A percentile compares a stretch with the other conserved stretches of the same genome.
Conservation (phyloP, 2,329 filamentous ascomycete genomes). For the Colletotrichum tamarilloi region DNA sequence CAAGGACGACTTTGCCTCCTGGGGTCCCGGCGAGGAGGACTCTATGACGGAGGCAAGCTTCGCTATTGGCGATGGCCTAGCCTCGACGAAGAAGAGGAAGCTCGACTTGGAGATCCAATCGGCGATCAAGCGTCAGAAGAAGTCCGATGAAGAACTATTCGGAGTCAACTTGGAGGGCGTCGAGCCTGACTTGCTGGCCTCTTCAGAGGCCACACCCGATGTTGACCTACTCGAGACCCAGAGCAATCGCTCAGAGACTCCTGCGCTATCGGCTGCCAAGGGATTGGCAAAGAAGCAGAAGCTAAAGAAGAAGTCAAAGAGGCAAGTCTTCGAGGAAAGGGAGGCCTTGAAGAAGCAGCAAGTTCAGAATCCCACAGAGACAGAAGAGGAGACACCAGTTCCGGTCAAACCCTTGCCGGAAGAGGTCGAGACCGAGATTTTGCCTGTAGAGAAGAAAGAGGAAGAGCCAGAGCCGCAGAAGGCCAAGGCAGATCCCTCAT, state of each 20-base stretch:
- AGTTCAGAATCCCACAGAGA: conserved; percentile 52
- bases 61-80: conserved; percentile 66
- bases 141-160: conserved; percentile 82
- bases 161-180: conserved; percentile 68
- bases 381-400: conserved; percentile 38
- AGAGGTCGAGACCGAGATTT: conserved; percentile 44
- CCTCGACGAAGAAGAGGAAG: conserved; percentile 75
- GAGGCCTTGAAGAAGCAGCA: conserved; percentile 69
- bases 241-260: conserved; percentile 59
- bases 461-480: conserved; percentile 44
- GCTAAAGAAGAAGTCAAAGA: conserved; percentile 81
- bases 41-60: conserved; percentile 80
- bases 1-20: conserved; percentile 60
- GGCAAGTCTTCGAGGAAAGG: conserved; percentile 77
- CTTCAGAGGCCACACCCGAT: conserved; percentile 63
- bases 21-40: conserved; percentile 68
- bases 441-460: conserved; percentile 45
- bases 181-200: conserved; percentile 60
- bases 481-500: conserved; percentile 52
- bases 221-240: conserved; percentile 58
- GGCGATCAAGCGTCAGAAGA: conserved; percentile 83
- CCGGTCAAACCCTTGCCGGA: conserved; percentile 43
- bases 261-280: conserved; percentile 54
- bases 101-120: conserved; percentile 75
- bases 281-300: conserved; percentile 70